phyloP scores from a whole-genome alignment of 208 protist genomes.

The Sergeia podlipaevii region DNA sequence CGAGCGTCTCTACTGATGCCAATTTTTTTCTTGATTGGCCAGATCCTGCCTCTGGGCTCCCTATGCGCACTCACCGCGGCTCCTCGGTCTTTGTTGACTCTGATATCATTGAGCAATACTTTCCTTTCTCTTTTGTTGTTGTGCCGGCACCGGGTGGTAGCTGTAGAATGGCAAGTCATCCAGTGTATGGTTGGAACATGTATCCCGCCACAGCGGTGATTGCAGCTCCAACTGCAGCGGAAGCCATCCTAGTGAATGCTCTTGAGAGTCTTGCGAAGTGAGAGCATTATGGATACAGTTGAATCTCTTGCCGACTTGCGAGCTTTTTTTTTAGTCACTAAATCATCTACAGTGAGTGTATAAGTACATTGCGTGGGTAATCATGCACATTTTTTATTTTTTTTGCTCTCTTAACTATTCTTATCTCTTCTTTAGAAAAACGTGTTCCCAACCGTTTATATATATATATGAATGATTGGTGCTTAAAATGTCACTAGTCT shows the following conservation, averaged over 20 bases:
- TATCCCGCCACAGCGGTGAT: constrained; percentile 38
- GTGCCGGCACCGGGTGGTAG: constrained; percentile 34
- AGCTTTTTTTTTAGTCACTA: too few relatives aligned
- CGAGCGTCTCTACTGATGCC: not conserved
- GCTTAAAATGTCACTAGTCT: too few relatives aligned
- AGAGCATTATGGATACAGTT: not conserved
- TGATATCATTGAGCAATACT: constrained; percentile 42
- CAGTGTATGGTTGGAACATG: constrained; percentile 30
- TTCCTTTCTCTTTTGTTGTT: constrained; percentile 30
- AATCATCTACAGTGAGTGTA: too few relatives aligned
- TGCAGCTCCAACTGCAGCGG: constrained; percentile 6
- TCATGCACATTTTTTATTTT: constrained; percentile 8
- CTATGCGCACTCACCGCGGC: constrained; percentile 23
- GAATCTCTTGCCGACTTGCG: too few relatives aligned
- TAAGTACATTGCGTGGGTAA: too few relatives aligned
- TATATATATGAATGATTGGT: too few relatives aligned
- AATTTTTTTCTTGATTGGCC: constrained; percentile 42
- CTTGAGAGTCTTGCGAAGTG: constrained; percentile 10
- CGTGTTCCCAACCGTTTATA: too few relatives aligned
- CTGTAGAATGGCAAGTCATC: constrained; percentile 54
- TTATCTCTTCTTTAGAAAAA: not conserved
- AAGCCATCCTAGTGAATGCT: constrained; percentile 11
- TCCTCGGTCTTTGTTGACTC: constrained; percentile 26
- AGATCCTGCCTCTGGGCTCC: constrained; percentile 46
- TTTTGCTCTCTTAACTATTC: not conserved